Evolutionary conservation across 2,329 filamentous ascomycete species (phyloP), one percentile per base, ranked within the genome.

Genomic region (Thielaviopsis euricoi): DNA sequence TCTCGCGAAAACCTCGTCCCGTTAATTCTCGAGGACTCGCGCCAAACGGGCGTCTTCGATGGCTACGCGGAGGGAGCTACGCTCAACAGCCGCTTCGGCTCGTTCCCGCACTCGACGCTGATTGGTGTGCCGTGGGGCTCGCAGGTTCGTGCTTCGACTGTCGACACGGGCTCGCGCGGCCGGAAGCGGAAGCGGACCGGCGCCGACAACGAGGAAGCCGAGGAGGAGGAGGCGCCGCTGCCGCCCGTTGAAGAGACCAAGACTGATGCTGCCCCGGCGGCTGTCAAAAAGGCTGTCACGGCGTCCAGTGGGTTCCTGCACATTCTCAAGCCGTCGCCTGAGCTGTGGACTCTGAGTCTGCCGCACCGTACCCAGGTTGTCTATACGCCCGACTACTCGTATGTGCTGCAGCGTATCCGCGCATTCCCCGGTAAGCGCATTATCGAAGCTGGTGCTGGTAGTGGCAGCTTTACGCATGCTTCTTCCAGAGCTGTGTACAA

Each of bases 31-130:
- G 65, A 67, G 19, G 67, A 70, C n/a, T 62, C 70, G 0, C 63
- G 65, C 2, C 68, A 75, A 43, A 70, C 70, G 1, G 81, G 81
- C 56, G 77, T 80, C 49, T 76, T 85, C 62, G 77, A 81, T 61
- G 78, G 76, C 61, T 70, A 70, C 1, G 65, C 66, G 9, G 67
- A 89, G 67, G 86, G 86, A 40, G 83, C 83, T 52, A 85, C 89
- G 2, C 81, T 90, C 57, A 97, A 95, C 71, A 98, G 91, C 1
- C 83, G 90, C 51, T 98, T 95, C 66, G 93, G 93, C 53, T 95
- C 90, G 0, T 91, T 89, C 61, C 87, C 87, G 0, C 87, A 91
- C 67, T 85, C 80, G 12, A 90, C 87, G 0, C 71, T 91, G 52
- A 78, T 95, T 58, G 76, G 81, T 5, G 75, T 89, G 57, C 86